Conservation (phyloP, 2,329 filamentous ascomycete species). For the Ascochyta rabiei region DNA sequence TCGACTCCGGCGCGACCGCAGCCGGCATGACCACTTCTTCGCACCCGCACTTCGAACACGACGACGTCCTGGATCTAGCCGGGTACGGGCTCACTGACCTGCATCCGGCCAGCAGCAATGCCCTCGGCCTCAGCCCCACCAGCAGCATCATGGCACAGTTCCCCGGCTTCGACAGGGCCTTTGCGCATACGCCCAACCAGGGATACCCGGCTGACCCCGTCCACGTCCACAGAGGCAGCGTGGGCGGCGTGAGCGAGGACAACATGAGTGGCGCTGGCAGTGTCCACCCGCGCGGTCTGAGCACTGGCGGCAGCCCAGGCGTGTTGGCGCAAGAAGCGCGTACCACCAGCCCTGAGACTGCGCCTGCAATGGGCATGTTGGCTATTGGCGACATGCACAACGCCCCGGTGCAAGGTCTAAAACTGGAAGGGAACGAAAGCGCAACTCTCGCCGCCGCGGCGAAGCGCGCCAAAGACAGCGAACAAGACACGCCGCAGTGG, state of each 20-base stretch:
- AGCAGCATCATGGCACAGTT: constrained; percentile 36
- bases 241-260: constrained; percentile 41
- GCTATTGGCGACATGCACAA: constrained; percentile 40
- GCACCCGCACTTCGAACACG: constrained; percentile 37
- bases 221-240: constrained; percentile 40
- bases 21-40: constrained; percentile 38
- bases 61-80: constrained; percentile 43
- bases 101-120: constrained; percentile 24
- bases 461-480: constrained; percentile 39
- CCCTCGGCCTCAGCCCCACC: constrained; percentile 24
- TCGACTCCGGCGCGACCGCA: constrained; percentile 35
- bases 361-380: constrained; percentile 37
- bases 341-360: constrained; percentile 46
- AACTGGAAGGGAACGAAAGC: constrained; percentile 37
- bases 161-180: constrained; percentile 41
- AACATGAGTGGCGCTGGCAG: constrained; percentile 36
- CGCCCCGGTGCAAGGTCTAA: constrained; percentile 31
- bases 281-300: constrained; percentile 38
- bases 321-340: constrained; percentile 37
- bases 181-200: constrained; percentile 29
- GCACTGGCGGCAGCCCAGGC: constrained; percentile 40
- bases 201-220: constrained; percentile 26
- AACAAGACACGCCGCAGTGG: constrained; percentile 52
- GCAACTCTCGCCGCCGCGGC: constrained; percentile 30
- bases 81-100: constrained; percentile 44